phyloP scores from a whole-genome alignment of 2,329 filamentous ascomycete genomes.

The Dichotomopilus funicola region DNA sequence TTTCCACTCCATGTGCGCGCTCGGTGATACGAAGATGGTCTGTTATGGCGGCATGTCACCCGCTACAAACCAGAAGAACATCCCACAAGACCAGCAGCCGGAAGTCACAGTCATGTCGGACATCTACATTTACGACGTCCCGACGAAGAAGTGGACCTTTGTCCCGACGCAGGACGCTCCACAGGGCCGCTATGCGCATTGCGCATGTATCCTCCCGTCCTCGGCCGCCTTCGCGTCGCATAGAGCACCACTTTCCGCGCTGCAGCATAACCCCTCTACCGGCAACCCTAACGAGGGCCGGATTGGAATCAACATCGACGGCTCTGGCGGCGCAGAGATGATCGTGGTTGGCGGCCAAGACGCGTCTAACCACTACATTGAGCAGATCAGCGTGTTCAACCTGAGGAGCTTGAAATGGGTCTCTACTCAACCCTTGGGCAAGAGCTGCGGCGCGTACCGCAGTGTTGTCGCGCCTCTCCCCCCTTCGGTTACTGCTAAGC shows the following conservation, averaged over 20 bases:
- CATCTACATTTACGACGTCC: slow-evolving; percentile 89
- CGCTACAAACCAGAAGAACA: slow-evolving; percentile 44
- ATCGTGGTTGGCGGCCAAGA: slow-evolving; percentile 95
- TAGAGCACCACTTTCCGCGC: slow-evolving; percentile 74
- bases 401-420: slow-evolving; percentile 93
- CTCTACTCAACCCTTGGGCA: slow-evolving; percentile 75
- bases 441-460: slow-evolving; percentile 92
- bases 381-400: slow-evolving; percentile 98
- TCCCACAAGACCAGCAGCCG: slow-evolving; percentile 60
- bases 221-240: slow-evolving; percentile 80
- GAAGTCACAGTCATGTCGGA: slow-evolving; percentile 98
- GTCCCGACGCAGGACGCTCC: slow-evolving; percentile 75
- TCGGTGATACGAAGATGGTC: slow-evolving; percentile 93
- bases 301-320: slow-evolving; percentile 83
- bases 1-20: slow-evolving; percentile 90
- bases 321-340: slow-evolving; percentile 91
- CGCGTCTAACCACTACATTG: slow-evolving; percentile 96
- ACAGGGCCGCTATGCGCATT: slow-evolving; percentile 93
- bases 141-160: slow-evolving; percentile 75
- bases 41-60: slow-evolving; percentile 99
- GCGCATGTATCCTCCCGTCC: slow-evolving; percentile 85
- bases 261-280: slow-evolving; percentile 81
- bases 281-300: slow-evolving; percentile 80
- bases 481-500: slow-evolving; percentile 55
- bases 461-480: slow-evolving; percentile 86